Conservation (phyloP, 2,329 filamentous ascomycete species). For the Diaporthe nobilis region DNA sequence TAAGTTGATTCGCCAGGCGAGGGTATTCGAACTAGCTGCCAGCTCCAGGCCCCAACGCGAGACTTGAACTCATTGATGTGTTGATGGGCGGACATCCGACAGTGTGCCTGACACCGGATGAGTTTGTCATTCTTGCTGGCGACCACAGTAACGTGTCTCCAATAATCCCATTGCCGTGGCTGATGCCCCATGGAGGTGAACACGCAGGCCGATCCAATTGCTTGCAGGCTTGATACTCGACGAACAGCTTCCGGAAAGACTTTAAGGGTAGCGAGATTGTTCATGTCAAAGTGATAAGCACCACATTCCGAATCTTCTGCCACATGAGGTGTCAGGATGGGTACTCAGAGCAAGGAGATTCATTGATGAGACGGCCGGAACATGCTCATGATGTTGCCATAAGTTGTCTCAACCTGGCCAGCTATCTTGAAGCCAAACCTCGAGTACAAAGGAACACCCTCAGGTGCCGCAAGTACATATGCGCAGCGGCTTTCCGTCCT, state of each 20-base stretch:
- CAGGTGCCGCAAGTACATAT: neutral
- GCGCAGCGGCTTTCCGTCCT: no score
- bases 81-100: slow-evolving; percentile 7
- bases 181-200: neutral
- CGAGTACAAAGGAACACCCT: neutral
- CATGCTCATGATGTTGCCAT: neutral
- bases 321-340: neutral
- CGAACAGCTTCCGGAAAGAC: neutral
- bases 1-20: slow-evolving; percentile 35
- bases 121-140: neutral
- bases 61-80: neutral
- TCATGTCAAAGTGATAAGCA: neutral
- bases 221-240: no score
- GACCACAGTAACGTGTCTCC: neutral
- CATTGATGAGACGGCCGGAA: neutral
- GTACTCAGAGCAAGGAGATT: no score
- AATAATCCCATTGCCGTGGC: neutral
- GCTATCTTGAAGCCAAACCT: neutral
- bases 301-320: neutral
- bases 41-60: neutral
- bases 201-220: neutral
- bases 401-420: neutral
- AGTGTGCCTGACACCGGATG: neutral
- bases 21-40: neutral
- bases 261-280: no score